Conservation (phyloP, 208 protist species). For the Tritrichomonas musculus region DNA sequence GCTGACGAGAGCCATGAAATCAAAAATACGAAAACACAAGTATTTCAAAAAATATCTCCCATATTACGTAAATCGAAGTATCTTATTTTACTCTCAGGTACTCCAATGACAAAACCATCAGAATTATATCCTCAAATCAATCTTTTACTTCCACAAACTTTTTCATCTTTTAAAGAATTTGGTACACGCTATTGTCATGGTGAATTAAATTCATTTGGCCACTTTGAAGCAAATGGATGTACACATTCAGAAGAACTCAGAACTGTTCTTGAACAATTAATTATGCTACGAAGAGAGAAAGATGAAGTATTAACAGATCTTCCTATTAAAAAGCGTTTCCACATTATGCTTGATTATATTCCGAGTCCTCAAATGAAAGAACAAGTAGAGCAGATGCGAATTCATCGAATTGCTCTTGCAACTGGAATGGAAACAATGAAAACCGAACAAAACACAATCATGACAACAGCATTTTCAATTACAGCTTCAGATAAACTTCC, state of each 20-base stretch:
- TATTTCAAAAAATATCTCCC: slow-evolving; percentile 37
- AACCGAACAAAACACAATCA: neutral
- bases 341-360: neutral
- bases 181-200: slow-evolving; percentile 40
- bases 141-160: slow-evolving; percentile 30
- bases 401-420: neutral
- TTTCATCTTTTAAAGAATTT: slow-evolving; percentile 35
- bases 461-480: neutral
- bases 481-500: neutral
- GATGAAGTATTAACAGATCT: slow-evolving; percentile 47
- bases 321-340: slow-evolving; percentile 30
- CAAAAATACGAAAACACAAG: slow-evolving; percentile 44
- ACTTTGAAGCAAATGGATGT: slow-evolving; percentile 22
- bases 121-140: slow-evolving; percentile 44
- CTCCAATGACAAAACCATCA: slow-evolving; percentile 41
- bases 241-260: slow-evolving; percentile 42
- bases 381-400: neutral
- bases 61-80: slow-evolving; percentile 32
- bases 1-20: slow-evolving; percentile 48
- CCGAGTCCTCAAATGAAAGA: neutral
- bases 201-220: neutral
- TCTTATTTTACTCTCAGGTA: slow-evolving; percentile 45
- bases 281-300: slow-evolving; percentile 47
- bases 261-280: neutral
- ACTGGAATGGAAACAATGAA: neutral